phyloP scores from a whole-genome alignment of 2,329 filamentous ascomycete species.

The Fonsecaea monophora region DNA sequence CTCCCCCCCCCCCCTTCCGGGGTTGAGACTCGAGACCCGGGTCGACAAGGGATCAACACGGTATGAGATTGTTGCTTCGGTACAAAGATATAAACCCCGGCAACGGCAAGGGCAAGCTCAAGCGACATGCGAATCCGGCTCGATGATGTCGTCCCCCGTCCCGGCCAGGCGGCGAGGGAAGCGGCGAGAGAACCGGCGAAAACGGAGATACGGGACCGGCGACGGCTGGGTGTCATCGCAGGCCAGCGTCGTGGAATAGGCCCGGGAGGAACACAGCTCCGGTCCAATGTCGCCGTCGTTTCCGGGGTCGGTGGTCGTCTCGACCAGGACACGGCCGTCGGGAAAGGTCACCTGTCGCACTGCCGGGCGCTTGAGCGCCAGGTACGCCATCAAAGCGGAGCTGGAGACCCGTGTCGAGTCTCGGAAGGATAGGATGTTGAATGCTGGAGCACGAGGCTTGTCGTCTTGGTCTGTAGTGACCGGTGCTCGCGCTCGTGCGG shows the following conservation, averaged over 20 bases:
- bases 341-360: constrained; percentile 28
- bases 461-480: background rate
- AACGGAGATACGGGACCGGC: constrained; percentile 16
- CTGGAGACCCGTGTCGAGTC: constrained; percentile 14
- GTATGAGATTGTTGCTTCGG: too few relatives aligned
- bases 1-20: too few relatives aligned
- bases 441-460: background rate
- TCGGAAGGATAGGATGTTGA: constrained; percentile 22
- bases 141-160: constrained; percentile 7
- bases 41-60: too few relatives aligned
- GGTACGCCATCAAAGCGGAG: constrained; percentile 21
- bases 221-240: background rate
- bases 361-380: constrained; percentile 18
- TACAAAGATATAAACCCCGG: background rate
- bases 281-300: background rate
- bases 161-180: too few relatives aligned
- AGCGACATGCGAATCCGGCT: constrained; percentile 3
- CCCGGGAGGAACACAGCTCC: background rate
- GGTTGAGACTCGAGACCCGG: too few relatives aligned
- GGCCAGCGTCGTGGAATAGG: background rate
- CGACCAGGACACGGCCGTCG: constrained; percentile 18
- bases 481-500: background rate
- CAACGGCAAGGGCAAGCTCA: background rate
- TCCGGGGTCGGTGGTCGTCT: background rate
- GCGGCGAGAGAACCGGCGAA: background rate